Evolutionary conservation across 495 filamentous ascomycete genomes (phyloP).

Genomic region (Hypoxylon fuscum): DNA sequence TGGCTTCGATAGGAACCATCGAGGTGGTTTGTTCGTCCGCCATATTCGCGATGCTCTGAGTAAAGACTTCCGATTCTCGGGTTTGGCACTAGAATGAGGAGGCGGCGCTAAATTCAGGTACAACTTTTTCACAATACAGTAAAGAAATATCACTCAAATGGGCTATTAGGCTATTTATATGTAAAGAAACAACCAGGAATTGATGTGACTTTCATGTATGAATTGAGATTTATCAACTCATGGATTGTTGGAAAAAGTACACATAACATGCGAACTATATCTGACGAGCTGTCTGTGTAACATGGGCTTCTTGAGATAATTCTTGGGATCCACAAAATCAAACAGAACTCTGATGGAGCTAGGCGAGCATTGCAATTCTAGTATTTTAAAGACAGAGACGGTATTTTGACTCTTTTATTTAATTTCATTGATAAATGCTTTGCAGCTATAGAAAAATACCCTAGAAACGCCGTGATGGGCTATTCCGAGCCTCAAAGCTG

Average conservation of each 20-base stretch:
- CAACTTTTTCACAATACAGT: background rate
- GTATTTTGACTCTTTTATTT: background rate
- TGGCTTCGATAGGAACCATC: conserved; percentile 19
- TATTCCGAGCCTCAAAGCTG: conserved; percentile 6
- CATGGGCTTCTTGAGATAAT: no score
- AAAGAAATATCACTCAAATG: no score
- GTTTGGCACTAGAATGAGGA: background rate
- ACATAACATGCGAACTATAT: no score
- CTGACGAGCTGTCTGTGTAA: no score
- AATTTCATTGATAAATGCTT: background rate
- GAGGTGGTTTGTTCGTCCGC: background rate
- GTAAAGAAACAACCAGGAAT: background rate
- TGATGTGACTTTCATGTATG: no score
- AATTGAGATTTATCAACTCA: no score
- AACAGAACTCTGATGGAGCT: no score
- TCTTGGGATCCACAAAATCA: no score
- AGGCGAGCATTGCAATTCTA: no score
- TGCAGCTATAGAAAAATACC: background rate
- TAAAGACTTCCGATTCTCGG: background rate
- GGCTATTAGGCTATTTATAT: background rate
- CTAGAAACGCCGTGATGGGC: background rate
- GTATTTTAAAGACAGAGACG: background rate
- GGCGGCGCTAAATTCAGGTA: conserved; percentile 7
- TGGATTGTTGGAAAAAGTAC: no score
- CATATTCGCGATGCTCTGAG: conserved; percentile 6